Percentiles rank a stretch among this genome's conserved stretches.
Conservation (phyloP, 495 filamentous ascomycete genomes). For the Aspergillus biplanus region DNA sequence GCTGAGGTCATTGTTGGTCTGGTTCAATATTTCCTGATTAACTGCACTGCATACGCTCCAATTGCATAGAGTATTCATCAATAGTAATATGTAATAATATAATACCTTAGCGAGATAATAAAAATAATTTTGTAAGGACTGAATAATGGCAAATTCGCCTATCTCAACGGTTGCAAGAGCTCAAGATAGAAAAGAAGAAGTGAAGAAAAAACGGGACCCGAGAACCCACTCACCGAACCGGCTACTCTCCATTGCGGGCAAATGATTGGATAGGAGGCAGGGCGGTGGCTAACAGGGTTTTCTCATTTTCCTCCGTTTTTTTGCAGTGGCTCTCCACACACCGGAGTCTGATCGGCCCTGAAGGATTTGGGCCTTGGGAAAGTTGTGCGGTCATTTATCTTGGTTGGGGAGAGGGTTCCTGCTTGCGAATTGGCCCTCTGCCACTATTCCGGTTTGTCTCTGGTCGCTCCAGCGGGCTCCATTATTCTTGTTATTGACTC, state of each 20-base stretch:
- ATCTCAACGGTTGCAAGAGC: neutral
- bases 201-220: neutral
- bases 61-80: no score
- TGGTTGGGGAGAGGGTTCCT: neutral
- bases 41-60: no score
- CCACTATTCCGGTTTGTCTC: constrained; percentile 24
- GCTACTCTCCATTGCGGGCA: neutral
- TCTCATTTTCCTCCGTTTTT: neutral
- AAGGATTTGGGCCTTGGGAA: constrained; percentile 19
- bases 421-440: constrained; percentile 12
- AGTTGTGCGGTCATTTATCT: constrained; percentile 8
- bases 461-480: constrained; percentile 17
- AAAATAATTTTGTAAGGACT: no score
- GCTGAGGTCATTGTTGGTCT: no score
- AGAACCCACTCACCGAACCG: constrained; percentile 1
- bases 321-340: constrained; percentile 27
- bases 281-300: constrained; percentile 17
- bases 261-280: neutral
- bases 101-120: no score
- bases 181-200: neutral
- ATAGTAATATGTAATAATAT: no score
- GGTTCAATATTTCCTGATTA: no score
- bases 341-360: constrained; percentile 37
- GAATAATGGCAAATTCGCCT: no score
- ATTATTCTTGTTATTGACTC: constrained; percentile 26